Conservation (phyloP, 228 moss, liverwort and hornwort species). For the Sphagnum fallax region DNA sequence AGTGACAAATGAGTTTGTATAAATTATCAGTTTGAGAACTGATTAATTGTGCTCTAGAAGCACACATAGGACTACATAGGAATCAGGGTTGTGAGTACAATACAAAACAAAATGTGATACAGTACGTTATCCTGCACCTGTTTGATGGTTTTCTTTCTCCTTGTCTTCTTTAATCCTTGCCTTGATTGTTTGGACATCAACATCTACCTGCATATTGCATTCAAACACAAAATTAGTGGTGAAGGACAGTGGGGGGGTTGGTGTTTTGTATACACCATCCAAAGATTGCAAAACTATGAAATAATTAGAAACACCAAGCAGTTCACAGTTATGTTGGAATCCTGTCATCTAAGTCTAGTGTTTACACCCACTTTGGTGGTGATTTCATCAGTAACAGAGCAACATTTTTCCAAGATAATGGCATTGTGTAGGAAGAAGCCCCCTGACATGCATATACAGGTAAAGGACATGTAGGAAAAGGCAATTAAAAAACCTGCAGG, state of each 20-base stretch:
- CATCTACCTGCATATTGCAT: constrained; percentile 27
- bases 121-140: constrained; percentile 12
- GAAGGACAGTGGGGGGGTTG: background rate
- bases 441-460: background rate
- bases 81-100: too few species aligned
- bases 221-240: background rate
- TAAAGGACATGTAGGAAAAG: background rate
- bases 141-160: constrained; percentile 33
- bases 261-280: background rate
- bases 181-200: constrained; percentile 42
- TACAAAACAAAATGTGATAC: too few species aligned
- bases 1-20: too few species aligned
- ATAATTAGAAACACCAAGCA: background rate
- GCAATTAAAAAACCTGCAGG: constrained; percentile 35
- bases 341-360: background rate
- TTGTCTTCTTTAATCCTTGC: constrained; percentile 61
- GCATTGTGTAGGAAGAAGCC: constrained; percentile 1
- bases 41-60: too few species aligned
- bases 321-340: background rate
- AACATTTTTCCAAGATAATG: background rate
- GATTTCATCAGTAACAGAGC: background rate
- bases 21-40: too few species aligned
- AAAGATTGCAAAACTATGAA: background rate
- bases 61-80: too few species aligned
- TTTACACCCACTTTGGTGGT: background rate